Conservation (phyloP, 495 filamentous ascomycete species). For the Trichocladium antarcticum region DNA sequence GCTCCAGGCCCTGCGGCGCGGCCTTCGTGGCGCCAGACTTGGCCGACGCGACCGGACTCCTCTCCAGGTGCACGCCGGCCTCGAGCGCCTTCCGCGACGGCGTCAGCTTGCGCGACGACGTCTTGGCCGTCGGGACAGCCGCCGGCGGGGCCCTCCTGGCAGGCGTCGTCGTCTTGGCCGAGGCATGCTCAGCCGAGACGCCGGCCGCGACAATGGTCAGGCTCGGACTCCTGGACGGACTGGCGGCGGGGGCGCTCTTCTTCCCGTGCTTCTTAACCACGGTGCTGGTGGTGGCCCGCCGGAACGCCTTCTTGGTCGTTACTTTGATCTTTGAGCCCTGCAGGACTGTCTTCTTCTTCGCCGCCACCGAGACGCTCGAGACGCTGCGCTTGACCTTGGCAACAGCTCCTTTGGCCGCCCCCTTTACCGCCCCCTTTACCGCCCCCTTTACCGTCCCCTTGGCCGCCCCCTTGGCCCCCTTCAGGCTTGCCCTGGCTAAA, state of each 20-base stretch:
- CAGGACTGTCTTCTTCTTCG: conserved; percentile 15
- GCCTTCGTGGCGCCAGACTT: background rate
- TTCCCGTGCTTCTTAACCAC: background rate
- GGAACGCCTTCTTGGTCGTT: conserved; percentile 5
- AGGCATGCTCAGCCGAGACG: background rate
- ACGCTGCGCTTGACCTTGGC: conserved; percentile 29
- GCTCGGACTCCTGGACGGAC: conserved; percentile 10
- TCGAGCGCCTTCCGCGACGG: conserved; percentile 19
- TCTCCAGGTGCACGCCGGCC: background rate
- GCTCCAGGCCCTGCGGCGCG: background rate
- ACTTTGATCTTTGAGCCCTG: conserved; percentile 14
- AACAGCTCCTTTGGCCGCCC: conserved; percentile 19
- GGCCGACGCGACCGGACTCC: background rate
- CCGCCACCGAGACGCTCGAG: conserved; percentile 29
- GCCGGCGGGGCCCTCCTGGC: background rate
- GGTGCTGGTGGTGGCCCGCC: background rate
- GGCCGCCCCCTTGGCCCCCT: conserved; percentile 17
- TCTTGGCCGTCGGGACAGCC: background rate
- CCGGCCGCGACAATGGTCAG: conserved; percentile 21
- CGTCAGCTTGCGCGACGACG: conserved; percentile 17
- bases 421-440: no score
- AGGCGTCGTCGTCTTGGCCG: background rate
- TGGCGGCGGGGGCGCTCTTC: background rate
- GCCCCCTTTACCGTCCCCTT: conserved; percentile 21
- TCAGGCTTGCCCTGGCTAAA: conserved; percentile 18